phyloP scores from a whole-genome alignment of 202 grass and related monocot genomes.

The Sporobolus alterniflorus region DNA sequence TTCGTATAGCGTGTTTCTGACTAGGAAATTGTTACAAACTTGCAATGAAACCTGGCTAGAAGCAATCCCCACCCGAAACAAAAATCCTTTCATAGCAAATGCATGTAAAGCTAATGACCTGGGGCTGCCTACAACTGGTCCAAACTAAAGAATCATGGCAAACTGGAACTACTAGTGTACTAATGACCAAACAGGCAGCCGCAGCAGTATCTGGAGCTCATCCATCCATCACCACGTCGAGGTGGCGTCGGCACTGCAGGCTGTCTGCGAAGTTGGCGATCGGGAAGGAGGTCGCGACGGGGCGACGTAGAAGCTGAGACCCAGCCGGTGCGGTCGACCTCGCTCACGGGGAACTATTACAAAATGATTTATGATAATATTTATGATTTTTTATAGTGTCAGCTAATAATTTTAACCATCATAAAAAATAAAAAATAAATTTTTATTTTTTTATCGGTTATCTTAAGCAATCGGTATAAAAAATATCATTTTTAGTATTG shows the following conservation, averaged over 20 bases:
- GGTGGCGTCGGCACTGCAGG: constrained; percentile 35
- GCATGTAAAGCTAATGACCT: neutral
- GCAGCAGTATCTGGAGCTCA: neutral
- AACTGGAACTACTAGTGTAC: neutral
- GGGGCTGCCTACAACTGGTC: too few species aligned
- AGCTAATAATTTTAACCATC: too few species aligned
- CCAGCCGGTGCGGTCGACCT: constrained; percentile 56
- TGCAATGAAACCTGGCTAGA: neutral
- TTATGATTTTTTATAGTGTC: too few species aligned
- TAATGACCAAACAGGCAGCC: neutral
- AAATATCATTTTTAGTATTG: too few species aligned
- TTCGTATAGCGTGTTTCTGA: neutral
- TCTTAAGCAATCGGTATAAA: too few species aligned
- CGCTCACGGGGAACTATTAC: constrained; percentile 42
- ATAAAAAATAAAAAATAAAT: too few species aligned
- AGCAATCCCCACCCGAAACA: neutral
- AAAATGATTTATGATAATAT: too few species aligned
- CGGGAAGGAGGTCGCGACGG: constrained; percentile 46
- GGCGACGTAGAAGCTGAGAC: constrained; percentile 52
- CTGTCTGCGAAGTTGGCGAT: constrained; percentile 44
- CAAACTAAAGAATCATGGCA: neutral
- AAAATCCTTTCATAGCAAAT: neutral
- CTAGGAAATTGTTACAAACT: neutral
- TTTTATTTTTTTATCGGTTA: too few species aligned
- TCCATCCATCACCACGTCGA: neutral